These are phyloP conservation scores for Leptographium galeiforme DNA, from an alignment of 2,329 filamentous ascomycete species.

Conservation along the genomic window DNA sequence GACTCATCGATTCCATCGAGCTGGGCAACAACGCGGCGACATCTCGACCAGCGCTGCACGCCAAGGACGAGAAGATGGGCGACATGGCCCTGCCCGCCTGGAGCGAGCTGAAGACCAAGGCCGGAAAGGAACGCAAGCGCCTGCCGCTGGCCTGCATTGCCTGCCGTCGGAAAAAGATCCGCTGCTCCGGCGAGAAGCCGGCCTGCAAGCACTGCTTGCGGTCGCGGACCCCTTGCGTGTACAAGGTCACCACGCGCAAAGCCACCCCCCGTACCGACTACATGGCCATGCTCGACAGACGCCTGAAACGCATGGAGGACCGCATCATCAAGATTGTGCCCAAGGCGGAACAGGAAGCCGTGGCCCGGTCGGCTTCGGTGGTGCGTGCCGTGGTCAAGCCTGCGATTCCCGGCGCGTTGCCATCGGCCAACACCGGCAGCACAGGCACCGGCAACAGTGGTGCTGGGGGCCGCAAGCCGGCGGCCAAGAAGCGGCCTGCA, in stretches of 20 bases:
- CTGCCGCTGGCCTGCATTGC: constrained; percentile 90
- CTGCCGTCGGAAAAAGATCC: constrained; percentile 92
- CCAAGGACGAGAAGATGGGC: constrained; percentile 45
- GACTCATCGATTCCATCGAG: constrained; percentile 38
- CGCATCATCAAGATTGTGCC: constrained; percentile 92
- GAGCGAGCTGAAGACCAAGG: constrained; percentile 80
- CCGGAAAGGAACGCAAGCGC: constrained; percentile 89
- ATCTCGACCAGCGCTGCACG: constrained; percentile 4
- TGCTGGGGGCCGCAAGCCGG: constrained; percentile 28
- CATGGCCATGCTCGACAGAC: constrained; percentile 97
- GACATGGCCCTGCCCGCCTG: constrained; percentile 41
- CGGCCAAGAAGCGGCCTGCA: constrained; percentile 64
- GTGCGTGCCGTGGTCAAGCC: constrained; percentile 78
- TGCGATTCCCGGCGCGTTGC: constrained; percentile 42
- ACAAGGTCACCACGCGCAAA: constrained; percentile 91
- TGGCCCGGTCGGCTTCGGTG: constrained; percentile 39
- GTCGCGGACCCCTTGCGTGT: constrained; percentile 88
- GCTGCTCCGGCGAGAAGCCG: constrained; percentile 94
- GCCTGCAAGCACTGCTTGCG: constrained; percentile 92
- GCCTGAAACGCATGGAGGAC: constrained; percentile 93
- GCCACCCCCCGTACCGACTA: constrained; percentile 92
- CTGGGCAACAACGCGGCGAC: constrained; percentile 11
- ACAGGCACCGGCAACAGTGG: background rate
- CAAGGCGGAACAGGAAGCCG: constrained; percentile 62
- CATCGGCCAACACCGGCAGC: constrained; percentile 13